Conservation (phyloP, 2,329 filamentous ascomycete species). For the Penicillium italicum region DNA sequence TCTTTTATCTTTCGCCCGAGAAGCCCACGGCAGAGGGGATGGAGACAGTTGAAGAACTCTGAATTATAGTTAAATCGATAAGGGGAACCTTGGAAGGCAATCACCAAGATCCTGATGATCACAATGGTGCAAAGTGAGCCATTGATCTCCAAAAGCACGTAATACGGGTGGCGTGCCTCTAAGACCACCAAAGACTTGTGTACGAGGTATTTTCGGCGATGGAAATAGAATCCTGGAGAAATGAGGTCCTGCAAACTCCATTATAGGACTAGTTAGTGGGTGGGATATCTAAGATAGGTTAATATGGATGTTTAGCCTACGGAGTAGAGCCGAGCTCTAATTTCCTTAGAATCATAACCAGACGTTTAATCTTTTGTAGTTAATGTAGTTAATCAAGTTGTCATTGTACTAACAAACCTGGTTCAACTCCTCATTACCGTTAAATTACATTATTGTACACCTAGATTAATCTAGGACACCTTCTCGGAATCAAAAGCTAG, state of each 20-base stretch:
- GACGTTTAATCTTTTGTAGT: background rate
- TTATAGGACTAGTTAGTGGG: background rate
- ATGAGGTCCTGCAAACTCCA: background rate
- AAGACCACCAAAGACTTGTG: background rate
- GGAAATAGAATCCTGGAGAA: background rate
- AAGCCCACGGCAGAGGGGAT: background rate
- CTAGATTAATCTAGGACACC: background rate
- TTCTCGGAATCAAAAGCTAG: slow-evolving; percentile 56
- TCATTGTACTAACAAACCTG: background rate
- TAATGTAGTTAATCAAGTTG: background rate
- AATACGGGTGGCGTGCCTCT: background rate
- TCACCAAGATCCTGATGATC: background rate
- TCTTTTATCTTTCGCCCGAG: background rate
- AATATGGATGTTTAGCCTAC: background rate
- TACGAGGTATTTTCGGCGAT: background rate
- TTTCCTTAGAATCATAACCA: background rate
- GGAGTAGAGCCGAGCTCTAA: background rate
- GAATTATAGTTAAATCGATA: background rate
- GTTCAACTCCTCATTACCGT: background rate
- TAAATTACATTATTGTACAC: slow-evolving; percentile 9
- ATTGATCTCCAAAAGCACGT: background rate
- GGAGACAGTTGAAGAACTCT: background rate
- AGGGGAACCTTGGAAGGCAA: background rate
- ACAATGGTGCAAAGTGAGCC: background rate
- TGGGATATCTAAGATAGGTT: background rate